These are phyloP conservation scores for Calonectria pteridis DNA, from an alignment of 2,329 filamentous ascomycete genomes.

Conservation along the genomic window DNA sequence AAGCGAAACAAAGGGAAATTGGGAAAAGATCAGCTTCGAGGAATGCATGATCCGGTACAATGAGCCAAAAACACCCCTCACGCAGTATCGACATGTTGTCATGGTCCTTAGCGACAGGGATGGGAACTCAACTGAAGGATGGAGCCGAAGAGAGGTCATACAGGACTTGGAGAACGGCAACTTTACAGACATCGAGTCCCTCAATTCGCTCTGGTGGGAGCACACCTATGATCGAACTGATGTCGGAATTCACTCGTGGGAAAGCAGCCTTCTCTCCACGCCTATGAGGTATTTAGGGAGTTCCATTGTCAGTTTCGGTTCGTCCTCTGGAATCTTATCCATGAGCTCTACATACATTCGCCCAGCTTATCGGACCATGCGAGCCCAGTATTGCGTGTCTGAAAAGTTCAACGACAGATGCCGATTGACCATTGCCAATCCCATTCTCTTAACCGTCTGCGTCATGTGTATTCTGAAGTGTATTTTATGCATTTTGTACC, in stretches of 20 bases:
- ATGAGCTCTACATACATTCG: neutral
- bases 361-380: slow-evolving; percentile 21
- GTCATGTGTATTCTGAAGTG: slow-evolving; percentile 33
- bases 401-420: slow-evolving; percentile 27
- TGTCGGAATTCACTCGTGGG: neutral
- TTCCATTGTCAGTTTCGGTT: neutral
- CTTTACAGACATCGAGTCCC: neutral
- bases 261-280: neutral
- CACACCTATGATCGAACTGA: slow-evolving; percentile 14
- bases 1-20: neutral
- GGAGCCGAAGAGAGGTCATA: slow-evolving; percentile 27
- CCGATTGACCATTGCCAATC: slow-evolving; percentile 27
- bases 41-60: slow-evolving; percentile 29
- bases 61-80: slow-evolving; percentile 13
- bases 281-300: neutral
- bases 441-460: slow-evolving; percentile 29
- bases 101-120: slow-evolving; percentile 28
- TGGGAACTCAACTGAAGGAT: slow-evolving; percentile 23
- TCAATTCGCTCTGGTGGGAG: slow-evolving; percentile 24
- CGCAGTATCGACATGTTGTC: slow-evolving; percentile 25
- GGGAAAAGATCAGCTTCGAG: neutral
- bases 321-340: slow-evolving; percentile 10
- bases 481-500: slow-evolving; percentile 18
- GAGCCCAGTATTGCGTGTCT: slow-evolving; percentile 23
- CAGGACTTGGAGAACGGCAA: slow-evolving; percentile 3